phyloP scores from a whole-genome alignment of 345 rosid species.

The Populus nigra region DNA sequence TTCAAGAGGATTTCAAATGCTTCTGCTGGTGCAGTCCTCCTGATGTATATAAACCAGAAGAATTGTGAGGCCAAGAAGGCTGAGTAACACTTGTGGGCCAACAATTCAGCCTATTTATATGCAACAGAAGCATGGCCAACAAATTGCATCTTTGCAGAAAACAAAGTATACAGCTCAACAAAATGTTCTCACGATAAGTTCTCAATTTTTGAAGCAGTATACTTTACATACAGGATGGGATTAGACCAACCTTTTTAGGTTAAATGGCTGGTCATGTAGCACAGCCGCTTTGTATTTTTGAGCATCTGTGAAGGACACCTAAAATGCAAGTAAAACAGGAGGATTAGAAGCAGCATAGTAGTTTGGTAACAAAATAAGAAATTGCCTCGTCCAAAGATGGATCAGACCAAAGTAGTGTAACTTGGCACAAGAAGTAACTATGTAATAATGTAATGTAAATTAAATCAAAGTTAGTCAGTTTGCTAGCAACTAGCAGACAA shows the following conservation, averaged over 20 bases:
- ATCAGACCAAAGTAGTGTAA: neutral
- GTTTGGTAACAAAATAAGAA: neutral
- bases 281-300: conserved; percentile 70
- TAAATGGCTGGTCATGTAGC: conserved; percentile 68
- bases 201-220: neutral
- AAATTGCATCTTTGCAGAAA: neutral
- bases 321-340: conserved; percentile 13
- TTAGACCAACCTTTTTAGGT: conserved; percentile 60
- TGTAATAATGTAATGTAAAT: neutral
- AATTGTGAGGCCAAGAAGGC: neutral
- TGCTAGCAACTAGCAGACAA: too few relatives aligned
- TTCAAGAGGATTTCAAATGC: conserved; percentile 66
- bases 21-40: conserved; percentile 71
- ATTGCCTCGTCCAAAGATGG: too few relatives aligned
- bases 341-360: neutral
- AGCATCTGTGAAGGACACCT: conserved; percentile 75
- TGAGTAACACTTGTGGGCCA: neutral
- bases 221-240: neutral
- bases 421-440: neutral
- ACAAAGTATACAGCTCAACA: neutral
- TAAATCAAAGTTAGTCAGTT: neutral
- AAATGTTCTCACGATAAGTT: neutral
- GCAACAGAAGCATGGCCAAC: neutral
- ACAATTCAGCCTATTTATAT: neutral
- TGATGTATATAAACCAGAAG: conserved; percentile 28